Evolutionary conservation across 192 early-diverging fungal species (phyloP), one percentile per base, ranked within the genome.

Genomic region (Spizellomyces punctatus): DNA sequence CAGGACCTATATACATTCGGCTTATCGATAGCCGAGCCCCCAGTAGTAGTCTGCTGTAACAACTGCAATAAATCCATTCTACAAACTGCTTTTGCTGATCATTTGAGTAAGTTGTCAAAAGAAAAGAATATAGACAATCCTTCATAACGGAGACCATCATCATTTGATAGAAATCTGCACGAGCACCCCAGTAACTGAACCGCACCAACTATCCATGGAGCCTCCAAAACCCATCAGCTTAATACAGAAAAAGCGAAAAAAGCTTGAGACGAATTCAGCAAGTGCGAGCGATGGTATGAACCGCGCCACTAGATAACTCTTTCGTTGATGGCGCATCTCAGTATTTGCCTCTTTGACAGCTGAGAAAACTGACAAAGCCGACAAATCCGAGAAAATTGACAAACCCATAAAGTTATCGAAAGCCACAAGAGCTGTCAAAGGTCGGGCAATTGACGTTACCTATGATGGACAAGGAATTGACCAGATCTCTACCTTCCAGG

Each of bases 1-100:
- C 52, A 52, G n/a, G 66, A 43, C 5, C 44, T 58, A 10, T 16
- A 27, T 48, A 22, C 59, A 6, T 22, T 71, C 8, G 69, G 69
- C 17, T 19, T 82, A 69, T 87, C 90, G 48, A 76, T 89, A 71
- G 69, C 84, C 46, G 90, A 94, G 19, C 86, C 89, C 10, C 56
- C 84, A 17, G 81, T 88, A 9, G 71, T 91, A 7, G 88, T 93
- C 21, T 80, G 78, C 12, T 94, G 93, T 75, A 86, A 84, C 19
- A 64, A 66, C 12, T 94, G 93, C 67, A 47, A 79, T 16, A 89
- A 89, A 63, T 82, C 89, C 7, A 69, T 94, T 41, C 65, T 92
- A 10, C 81, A 89, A 8, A 84, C 79, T 17, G 84, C 79, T 8
- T 88, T 91, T 54, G 78, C 80, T 17, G 78, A 84, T 6, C 93